These are phyloP conservation scores for Allium cepa DNA, from an alignment of 106 monocot species.

Conservation along the genomic window DNA sequence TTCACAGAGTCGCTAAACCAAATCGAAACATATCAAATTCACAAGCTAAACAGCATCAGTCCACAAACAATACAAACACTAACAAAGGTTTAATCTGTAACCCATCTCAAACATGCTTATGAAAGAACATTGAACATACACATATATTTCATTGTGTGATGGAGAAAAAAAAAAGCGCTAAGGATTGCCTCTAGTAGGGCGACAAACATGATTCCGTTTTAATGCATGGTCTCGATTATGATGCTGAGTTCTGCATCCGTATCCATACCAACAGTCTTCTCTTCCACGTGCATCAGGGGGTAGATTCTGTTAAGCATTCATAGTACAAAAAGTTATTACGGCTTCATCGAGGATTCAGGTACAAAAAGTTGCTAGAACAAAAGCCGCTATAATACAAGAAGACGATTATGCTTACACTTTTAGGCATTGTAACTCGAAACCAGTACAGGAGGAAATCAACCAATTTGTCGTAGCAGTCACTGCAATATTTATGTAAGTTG, in stretches of 20 bases:
- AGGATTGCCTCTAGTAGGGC: slow-evolving; percentile 61
- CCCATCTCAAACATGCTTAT: too few relatives aligned
- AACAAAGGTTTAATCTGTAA: too few relatives aligned
- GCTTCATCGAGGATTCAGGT: too few relatives aligned
- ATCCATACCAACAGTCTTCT: slow-evolving; percentile 97
- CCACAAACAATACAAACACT: too few relatives aligned
- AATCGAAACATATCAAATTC: too few relatives aligned
- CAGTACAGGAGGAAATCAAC: slow-evolving; percentile 86
- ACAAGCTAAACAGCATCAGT: too few relatives aligned
- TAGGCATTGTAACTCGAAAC: slow-evolving; percentile 72
- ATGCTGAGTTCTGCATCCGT: slow-evolving; percentile 84
- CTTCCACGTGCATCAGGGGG: slow-evolving; percentile 55
- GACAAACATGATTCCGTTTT: slow-evolving; percentile 92
- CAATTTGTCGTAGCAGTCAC: slow-evolving; percentile 73
- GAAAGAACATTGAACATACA: too few relatives aligned
- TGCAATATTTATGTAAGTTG: slow-evolving; percentile 21
- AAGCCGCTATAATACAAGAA: neutral
- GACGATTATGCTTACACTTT: slow-evolving; percentile 42
- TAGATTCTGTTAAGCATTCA: slow-evolving; percentile 33
- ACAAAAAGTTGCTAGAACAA: neutral
- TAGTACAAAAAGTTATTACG: too few relatives aligned
- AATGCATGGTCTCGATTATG: slow-evolving; percentile 71
- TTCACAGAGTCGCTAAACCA: too few relatives aligned
- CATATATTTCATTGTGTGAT: neutral
- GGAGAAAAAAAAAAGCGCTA: neutral